These are phyloP conservation scores for Papiliotrema laurentii DNA, from an alignment of 1,284 basidiomycete genomes.

Conservation along the genomic window DNA sequence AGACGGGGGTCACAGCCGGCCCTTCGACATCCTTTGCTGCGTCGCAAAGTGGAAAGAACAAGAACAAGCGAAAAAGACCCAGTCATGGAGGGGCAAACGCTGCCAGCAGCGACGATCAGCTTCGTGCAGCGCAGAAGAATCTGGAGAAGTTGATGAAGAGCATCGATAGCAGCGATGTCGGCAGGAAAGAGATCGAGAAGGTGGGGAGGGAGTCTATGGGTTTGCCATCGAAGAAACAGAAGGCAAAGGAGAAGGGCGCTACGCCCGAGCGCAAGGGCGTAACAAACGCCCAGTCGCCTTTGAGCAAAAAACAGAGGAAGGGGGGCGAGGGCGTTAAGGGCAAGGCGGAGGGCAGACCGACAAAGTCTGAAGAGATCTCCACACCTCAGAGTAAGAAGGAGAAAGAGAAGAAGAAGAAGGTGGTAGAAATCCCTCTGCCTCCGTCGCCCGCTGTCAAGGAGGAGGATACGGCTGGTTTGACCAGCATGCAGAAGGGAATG, in stretches of 20 bases:
- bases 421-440: constrained; percentile 1
- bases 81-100: constrained; percentile 34
- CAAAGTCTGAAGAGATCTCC: background rate
- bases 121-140: constrained; percentile 57
- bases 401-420: constrained; percentile 4
- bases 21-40: constrained; percentile 9
- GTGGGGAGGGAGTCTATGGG: constrained; percentile 16
- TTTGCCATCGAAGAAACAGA: constrained; percentile 15
- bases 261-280: background rate
- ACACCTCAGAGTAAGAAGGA: constrained; percentile 1
- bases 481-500: constrained; percentile 68
- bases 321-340: background rate
- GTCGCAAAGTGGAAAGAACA: background rate
- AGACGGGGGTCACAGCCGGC: constrained; percentile 15
- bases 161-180: constrained; percentile 15
- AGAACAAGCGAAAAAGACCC: constrained; percentile 63
- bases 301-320: background rate
- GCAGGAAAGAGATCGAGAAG: constrained; percentile 1
- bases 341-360: background rate
- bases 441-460: background rate
- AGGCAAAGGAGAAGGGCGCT: constrained; percentile 13
- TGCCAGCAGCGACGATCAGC: constrained; percentile 38
- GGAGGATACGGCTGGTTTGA: constrained; percentile 50
- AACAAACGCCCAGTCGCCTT: background rate
- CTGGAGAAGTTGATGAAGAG: constrained; percentile 66